These are phyloP conservation scores for Allomyces macrogynus DNA, from an alignment of 192 early-diverging fungal species.

Conservation along the genomic window DNA sequence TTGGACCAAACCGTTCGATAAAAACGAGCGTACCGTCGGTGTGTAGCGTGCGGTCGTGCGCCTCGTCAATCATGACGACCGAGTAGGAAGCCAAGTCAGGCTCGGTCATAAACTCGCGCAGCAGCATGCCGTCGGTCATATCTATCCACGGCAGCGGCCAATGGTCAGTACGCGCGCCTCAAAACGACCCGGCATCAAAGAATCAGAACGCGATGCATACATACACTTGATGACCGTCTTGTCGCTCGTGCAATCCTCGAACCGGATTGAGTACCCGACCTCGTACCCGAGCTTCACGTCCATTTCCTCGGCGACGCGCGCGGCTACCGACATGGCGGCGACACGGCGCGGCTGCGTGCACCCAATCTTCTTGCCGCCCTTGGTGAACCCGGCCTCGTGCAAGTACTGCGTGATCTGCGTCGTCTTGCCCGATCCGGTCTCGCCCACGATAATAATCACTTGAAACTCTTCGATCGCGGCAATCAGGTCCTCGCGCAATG, in stretches of 20 bases:
- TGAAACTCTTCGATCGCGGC: constrained; percentile 65
- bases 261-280: constrained; percentile 94
- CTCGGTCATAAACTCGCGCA: constrained; percentile 93
- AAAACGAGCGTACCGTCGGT: constrained; percentile 31
- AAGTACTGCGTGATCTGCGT: constrained; percentile 98
- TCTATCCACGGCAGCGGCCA: constrained; percentile 16
- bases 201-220: no score
- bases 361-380: constrained; percentile 63
- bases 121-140: constrained; percentile 97
- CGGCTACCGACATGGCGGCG: constrained; percentile 92
- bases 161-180: no score
- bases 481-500: constrained; percentile 62
- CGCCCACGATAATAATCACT: constrained; percentile 84
- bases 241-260: constrained; percentile 92
- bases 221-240: constrained; percentile 68
- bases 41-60: constrained; percentile 89
- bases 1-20: no score
- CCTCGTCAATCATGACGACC: constrained; percentile 94
- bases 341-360: constrained; percentile 98
- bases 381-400: constrained; percentile 84
- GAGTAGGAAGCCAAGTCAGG: constrained; percentile 77
- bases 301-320: constrained; percentile 94
- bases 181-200: no score
- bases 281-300: constrained; percentile 76
- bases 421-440: constrained; percentile 96